Conservation (phyloP, 495 filamentous ascomycete species). For the Penicillium samsonianum region DNA sequence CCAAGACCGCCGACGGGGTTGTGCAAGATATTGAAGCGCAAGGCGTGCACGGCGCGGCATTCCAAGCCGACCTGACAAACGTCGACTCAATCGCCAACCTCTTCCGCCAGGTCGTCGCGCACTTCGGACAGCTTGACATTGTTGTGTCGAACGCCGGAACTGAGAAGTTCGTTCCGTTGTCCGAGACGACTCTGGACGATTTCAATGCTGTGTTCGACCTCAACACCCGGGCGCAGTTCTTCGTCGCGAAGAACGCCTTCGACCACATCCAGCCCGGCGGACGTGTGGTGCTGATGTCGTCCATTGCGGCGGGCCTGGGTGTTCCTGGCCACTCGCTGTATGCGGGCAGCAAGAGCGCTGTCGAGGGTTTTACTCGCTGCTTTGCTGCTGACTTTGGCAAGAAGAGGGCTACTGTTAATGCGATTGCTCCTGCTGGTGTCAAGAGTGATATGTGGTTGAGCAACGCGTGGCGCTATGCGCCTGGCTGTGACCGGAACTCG, state of each 20-base stretch:
- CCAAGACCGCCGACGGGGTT: constrained; percentile 61
- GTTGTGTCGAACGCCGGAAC: constrained; percentile 64
- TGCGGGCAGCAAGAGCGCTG: constrained; percentile 73
- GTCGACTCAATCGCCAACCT: constrained; percentile 63
- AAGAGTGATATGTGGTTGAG: constrained; percentile 78
- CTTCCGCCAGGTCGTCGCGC: constrained; percentile 62
- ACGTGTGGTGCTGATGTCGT: constrained; percentile 60
- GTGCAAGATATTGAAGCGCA: constrained; percentile 60
- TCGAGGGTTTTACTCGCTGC: constrained; percentile 75
- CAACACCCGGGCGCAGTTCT: constrained; percentile 79
- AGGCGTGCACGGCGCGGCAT: constrained; percentile 62
- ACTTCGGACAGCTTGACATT: constrained; percentile 73
- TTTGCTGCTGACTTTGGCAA: constrained; percentile 74
- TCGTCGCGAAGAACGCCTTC: constrained; percentile 76
- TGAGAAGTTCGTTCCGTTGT: constrained; percentile 48
- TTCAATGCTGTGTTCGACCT: constrained; percentile 76
- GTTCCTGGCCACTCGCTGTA: constrained; percentile 75
- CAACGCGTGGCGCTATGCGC: constrained; percentile 66
- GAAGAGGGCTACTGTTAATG: constrained; percentile 74
- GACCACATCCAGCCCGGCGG: constrained; percentile 67
- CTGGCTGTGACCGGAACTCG: constrained; percentile 44
- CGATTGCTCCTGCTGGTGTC: constrained; percentile 73
- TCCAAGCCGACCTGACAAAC: constrained; percentile 75
- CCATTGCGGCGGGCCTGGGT: constrained; percentile 57
- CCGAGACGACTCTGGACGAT: constrained; percentile 71